phyloP scores from a whole-genome alignment of 768 basidiomycete species.

The Suillus ampliporus region DNA sequence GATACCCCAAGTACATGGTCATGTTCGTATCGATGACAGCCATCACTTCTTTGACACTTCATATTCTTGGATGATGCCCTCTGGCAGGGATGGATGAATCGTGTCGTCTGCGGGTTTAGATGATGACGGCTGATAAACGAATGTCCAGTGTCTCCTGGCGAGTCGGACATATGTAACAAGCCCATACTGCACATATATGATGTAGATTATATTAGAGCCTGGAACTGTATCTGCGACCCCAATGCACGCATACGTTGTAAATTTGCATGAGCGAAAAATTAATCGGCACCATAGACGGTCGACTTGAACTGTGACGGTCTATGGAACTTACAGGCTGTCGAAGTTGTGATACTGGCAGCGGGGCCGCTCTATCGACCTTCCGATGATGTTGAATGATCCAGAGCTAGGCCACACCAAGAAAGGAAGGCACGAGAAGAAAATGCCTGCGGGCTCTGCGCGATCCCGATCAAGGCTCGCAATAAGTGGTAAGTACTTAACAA shows the following conservation, averaged over 20 bases:
- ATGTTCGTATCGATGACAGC: slow-evolving; percentile 45
- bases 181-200: too few species aligned
- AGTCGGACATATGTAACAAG: background rate
- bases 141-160: background rate
- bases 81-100: background rate
- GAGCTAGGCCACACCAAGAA: background rate
- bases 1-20: slow-evolving; percentile 58
- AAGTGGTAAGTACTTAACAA: background rate
- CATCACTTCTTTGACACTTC: slow-evolving; percentile 43
- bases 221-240: background rate
- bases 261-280: background rate
- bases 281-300: background rate
- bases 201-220: background rate
- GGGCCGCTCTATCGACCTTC: background rate
- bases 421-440: background rate
- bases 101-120: background rate
- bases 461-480: background rate
- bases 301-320: background rate
- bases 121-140: background rate
- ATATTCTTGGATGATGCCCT: slow-evolving; percentile 31
- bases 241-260: background rate
- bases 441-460: background rate
- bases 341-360: background rate
- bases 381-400: background rate
- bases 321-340: background rate